Conservation (phyloP, 192 early-diverging fungal genomes). For the Coemansia sp. region DNA sequence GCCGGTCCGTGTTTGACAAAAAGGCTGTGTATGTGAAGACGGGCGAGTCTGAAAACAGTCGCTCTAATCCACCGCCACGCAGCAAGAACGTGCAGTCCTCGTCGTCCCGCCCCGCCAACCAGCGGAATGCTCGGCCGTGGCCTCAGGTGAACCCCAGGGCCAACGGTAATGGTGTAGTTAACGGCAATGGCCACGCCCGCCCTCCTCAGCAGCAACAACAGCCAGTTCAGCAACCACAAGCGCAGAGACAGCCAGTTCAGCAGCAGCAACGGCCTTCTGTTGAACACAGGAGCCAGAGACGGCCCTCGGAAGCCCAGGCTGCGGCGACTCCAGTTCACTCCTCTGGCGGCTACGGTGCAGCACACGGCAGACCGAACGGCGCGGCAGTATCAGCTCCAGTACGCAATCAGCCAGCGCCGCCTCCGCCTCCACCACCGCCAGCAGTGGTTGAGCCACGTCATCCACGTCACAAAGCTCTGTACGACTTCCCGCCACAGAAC, state of each 20-base stretch:
- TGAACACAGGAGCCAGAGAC: background rate
- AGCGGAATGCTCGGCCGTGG: slow-evolving; percentile 1
- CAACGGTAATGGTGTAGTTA: slow-evolving; percentile 4
- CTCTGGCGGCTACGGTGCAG: background rate
- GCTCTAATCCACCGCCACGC: slow-evolving; percentile 29
- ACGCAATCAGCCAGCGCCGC: slow-evolving; percentile 14
- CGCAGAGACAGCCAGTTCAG: slow-evolving; percentile 13
- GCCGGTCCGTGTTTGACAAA: slow-evolving; percentile 63
- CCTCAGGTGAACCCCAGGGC: slow-evolving; percentile 14
- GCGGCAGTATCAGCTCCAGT: slow-evolving; percentile 15
- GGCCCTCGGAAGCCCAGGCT: background rate
- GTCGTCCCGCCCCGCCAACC: slow-evolving; percentile 2
- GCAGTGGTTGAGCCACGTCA: slow-evolving; percentile 52
- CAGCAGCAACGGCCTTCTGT: slow-evolving; percentile 14
- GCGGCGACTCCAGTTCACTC: background rate
- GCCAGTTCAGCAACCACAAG: slow-evolving; percentile 5
- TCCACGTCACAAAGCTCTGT: slow-evolving; percentile 67
- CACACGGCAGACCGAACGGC: slow-evolving; percentile 5
- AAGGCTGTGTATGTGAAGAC: slow-evolving; percentile 64
- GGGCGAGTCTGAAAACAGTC: slow-evolving; percentile 64
- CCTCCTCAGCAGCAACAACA: slow-evolving; percentile 19
- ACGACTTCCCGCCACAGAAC: slow-evolving; percentile 65
- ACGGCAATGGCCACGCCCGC: background rate
- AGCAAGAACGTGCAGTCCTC: slow-evolving; percentile 7
- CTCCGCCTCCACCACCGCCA: slow-evolving; percentile 63